phyloP scores from a whole-genome alignment of 352 stramenopile species.

The Pythium graminicola region DNA sequence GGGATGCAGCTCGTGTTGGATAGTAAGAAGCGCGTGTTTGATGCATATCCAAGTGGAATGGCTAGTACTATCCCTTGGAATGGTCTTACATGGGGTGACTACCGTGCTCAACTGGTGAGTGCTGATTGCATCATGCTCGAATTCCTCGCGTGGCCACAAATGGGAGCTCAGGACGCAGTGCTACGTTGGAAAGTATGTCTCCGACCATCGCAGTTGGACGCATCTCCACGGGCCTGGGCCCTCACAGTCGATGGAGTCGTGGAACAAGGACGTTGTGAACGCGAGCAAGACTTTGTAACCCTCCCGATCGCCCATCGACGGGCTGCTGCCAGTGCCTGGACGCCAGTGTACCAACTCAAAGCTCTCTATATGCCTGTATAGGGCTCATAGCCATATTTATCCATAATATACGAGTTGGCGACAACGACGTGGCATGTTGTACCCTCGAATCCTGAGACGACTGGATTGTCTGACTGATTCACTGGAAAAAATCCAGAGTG shows the following conservation, averaged over 20 bases:
- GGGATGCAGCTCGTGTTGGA: slow-evolving; percentile 40
- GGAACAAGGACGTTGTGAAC: neutral
- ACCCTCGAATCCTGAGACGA: too few species aligned
- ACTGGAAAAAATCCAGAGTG: too few species aligned
- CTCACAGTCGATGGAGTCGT: slow-evolving; percentile 13
- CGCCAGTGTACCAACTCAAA: slow-evolving; percentile 12
- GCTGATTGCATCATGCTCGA: slow-evolving; percentile 30
- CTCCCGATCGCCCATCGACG: slow-evolving; percentile 1
- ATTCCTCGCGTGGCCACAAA: slow-evolving; percentile 23
- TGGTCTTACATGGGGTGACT: slow-evolving; percentile 35
- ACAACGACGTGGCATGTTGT: too few species aligned
- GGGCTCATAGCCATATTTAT: slow-evolving; percentile 3
- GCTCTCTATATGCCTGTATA: slow-evolving; percentile 6
- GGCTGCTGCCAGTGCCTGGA: slow-evolving; percentile 4
- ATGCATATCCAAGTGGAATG: slow-evolving; percentile 38
- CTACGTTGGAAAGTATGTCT: slow-evolving; percentile 17
- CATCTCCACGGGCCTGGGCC: neutral
- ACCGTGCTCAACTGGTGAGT: slow-evolving; percentile 31
- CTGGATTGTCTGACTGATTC: too few species aligned
- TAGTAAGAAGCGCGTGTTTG: slow-evolving; percentile 32
- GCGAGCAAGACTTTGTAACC: neutral
- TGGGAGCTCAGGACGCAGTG: neutral
- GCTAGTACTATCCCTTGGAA: slow-evolving; percentile 31
- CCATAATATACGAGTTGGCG: too few species aligned
- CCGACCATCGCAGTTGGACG: slow-evolving; percentile 1